phyloP scores from a whole-genome alignment of 805 yeast genomes.

The Ascoidea tarda region DNA sequence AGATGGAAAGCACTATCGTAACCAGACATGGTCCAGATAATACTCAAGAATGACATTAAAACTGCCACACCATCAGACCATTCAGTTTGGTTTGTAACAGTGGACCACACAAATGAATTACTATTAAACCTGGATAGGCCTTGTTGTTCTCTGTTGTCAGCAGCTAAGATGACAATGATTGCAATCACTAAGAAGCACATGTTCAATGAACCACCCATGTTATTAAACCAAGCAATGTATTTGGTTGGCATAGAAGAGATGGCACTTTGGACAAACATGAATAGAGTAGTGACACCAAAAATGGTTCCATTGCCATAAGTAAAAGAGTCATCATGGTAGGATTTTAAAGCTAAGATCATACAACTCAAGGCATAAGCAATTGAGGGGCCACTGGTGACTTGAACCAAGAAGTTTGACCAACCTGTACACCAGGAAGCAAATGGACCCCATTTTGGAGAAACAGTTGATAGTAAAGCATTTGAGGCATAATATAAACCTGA shows the following conservation, averaged over 20 bases:
- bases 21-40: slow-evolving; percentile 58
- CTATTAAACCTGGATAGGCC: slow-evolving; percentile 34
- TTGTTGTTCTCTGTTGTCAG: slow-evolving; percentile 23
- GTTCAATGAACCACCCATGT: slow-evolving; percentile 34
- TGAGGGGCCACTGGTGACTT: slow-evolving; percentile 48
- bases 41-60: slow-evolving; percentile 54
- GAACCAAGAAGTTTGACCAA: slow-evolving; percentile 53
- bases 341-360: slow-evolving; percentile 37
- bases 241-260: slow-evolving; percentile 41
- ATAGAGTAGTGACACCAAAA: slow-evolving; percentile 37
- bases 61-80: slow-evolving; percentile 55
- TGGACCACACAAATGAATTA: slow-evolving; percentile 34
- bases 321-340: slow-evolving; percentile 25
- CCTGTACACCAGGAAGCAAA: slow-evolving; percentile 48
- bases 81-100: slow-evolving; percentile 39
- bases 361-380: slow-evolving; percentile 43
- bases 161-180: slow-evolving; percentile 38
- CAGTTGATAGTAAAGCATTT: slow-evolving; percentile 19
- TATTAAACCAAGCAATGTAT: slow-evolving; percentile 36
- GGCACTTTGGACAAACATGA: slow-evolving; percentile 30
- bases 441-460: slow-evolving; percentile 41
- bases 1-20: slow-evolving; percentile 60
- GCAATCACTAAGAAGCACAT: slow-evolving; percentile 35
- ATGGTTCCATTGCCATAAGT: slow-evolving; percentile 32
- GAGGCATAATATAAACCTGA: slow-evolving; percentile 63